These are phyloP conservation scores for Kitagawia praeruptora DNA, from an alignment of 129 eudicot genomes.

Conservation along the genomic window DNA sequence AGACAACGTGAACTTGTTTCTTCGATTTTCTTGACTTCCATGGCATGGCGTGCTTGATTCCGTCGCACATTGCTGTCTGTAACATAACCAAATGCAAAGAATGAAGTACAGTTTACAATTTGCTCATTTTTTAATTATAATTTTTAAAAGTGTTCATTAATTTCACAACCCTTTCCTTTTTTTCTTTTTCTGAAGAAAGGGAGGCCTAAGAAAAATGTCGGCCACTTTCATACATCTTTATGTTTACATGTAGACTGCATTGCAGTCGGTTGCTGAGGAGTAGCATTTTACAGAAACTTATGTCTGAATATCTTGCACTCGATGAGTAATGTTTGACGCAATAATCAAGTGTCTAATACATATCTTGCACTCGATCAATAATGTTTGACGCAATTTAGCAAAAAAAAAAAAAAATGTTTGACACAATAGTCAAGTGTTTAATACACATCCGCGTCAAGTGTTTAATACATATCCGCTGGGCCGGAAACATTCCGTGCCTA, in stretches of 20 bases:
- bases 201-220: background rate
- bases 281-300: background rate
- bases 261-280: background rate
- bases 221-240: background rate
- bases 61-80: conserved; percentile 53
- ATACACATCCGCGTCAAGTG: too few species aligned
- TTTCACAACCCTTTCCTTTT: background rate
- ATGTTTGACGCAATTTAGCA: background rate
- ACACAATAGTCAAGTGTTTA: background rate
- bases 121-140: too few species aligned
- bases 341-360: too few species aligned
- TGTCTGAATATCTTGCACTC: background rate
- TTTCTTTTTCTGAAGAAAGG: too few species aligned
- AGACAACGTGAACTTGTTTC: conserved; percentile 25
- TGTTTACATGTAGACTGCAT: background rate
- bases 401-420: too few species aligned
- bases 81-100: background rate
- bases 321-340: background rate
- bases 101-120: background rate
- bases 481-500: too few species aligned
- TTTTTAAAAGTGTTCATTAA: background rate
- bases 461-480: background rate
- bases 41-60: conserved; percentile 72
- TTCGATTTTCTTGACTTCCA: conserved; percentile 47
- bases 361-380: background rate